phyloP scores from a whole-genome alignment of 768 basidiomycete genomes.

The Amanita molliuscula region DNA sequence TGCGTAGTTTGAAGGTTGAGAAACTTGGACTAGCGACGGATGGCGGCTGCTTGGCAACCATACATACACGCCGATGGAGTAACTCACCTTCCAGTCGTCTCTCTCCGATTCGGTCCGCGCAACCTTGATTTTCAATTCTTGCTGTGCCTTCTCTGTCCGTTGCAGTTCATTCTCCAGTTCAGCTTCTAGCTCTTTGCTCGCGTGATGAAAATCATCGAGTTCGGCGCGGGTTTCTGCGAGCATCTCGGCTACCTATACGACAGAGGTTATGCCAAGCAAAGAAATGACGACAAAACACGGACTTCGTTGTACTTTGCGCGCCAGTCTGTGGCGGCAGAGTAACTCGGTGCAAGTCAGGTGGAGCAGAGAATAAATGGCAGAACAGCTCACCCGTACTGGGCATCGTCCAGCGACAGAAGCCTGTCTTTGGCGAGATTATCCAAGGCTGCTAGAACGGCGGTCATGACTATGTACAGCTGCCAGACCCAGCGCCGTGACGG shows the following conservation, averaged over 20 bases:
- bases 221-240: constrained; percentile 76
- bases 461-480: constrained; percentile 26
- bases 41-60: not conserved
- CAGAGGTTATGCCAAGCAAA: constrained; percentile 3
- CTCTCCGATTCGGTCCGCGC: constrained; percentile 62
- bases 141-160: constrained; percentile 75
- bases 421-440: constrained; percentile 51
- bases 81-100: constrained; percentile 87
- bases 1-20: constrained; percentile 83
- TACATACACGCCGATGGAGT: not conserved
- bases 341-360: constrained; percentile 28
- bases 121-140: constrained; percentile 67
- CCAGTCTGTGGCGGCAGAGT: constrained; percentile 57
- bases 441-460: constrained; percentile 52
- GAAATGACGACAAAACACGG: constrained; percentile 6
- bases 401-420: constrained; percentile 59
- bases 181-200: constrained; percentile 86
- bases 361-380: constrained; percentile 8
- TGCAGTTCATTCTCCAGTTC: constrained; percentile 89
- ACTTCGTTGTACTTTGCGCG: constrained; percentile 70
- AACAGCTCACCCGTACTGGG: constrained; percentile 40
- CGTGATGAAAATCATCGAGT: constrained; percentile 79
- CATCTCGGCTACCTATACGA: constrained; percentile 59
- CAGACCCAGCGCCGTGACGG: constrained; percentile 4
- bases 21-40: constrained; percentile 54